Base-by-base conservation (phyloP, 495 filamentous ascomycete species). In the Letharia columbiana region DNA sequence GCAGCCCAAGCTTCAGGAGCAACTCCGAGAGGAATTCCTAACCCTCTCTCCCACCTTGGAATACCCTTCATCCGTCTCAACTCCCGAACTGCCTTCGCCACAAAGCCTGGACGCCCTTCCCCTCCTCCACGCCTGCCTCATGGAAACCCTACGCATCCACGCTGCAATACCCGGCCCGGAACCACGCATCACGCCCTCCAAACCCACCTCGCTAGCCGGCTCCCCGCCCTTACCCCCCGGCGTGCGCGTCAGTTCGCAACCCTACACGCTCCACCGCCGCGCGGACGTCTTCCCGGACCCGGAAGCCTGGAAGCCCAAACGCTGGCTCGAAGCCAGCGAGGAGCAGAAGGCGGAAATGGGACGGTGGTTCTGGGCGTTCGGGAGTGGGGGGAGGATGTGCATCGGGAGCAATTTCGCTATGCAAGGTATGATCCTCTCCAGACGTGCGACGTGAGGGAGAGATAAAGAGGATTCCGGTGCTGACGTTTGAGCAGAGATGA, bases 281-380 rank as follows among this genome's bases (percentile, higher is more conserved):
- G 77, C 80, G 40, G 69, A 78, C 3, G 81, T 85, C 0, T 90
- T 84, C 69, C 85, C 85, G 0, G 77, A 83, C 0, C 82, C 87
- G 0, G 82, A 86, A 62, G 75, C 70, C 44, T 91, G 86, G 86
- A 78, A 85, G 59, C 81, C 84, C 31, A 81, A 76, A 11, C 79
- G 87, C 35, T 89, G 87, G 87, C 72, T 91, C 6, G 77, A 82
- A 59, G 47, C 61, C 0, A 39, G 56, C 4, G 60, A 67, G 60
- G 62, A 63, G 71, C 66, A 81, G 17, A 74, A 79, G 58, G 79
- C 78, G 65, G 85, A 89, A 70, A 81, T 84, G 72, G 77, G 81
- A 57, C 77, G 88, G 40, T 88, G 86, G 80, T 92, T 92, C 73
- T 95, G 90, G 90, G 89, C 89, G 0, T 95, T 95, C 77, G 86